Evolutionary conservation across 352 stramenopile species (phyloP), one percentile per base, ranked within the genome.

Genomic region (Phytophthora kernoviae): DNA sequence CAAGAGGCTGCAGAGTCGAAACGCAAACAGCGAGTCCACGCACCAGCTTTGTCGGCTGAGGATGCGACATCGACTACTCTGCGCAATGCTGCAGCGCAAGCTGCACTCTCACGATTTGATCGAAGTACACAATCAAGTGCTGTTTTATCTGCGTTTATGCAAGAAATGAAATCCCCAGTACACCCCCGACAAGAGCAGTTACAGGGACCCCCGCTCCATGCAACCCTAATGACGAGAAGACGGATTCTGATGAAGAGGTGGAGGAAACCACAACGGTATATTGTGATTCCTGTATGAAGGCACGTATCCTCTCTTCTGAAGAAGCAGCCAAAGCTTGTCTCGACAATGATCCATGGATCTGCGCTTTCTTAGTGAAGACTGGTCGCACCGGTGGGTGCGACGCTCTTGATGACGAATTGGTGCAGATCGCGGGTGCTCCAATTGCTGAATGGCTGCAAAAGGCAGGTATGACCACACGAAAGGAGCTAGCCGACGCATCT

Each of bases 251-350:
- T 9, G 81, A 89, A 0, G 75, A 84, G 5, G 39, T 88, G 3
- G 81, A 91, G 36, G 68, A 79, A 51, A 83, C 75, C 17, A 88
- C 70, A 5, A 94, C 87, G 0, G 79, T 93, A 12, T 89, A 91
- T 49, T 96, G 87, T 33, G 87, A 96, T 62, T 44, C 37, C n/a
- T 96, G 87, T 58, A 77, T 76, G 57, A 96, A 96, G 61, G 83
- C 81, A 5, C 84, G 87, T 6, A 88, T 93, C 17, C 46, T 96
- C 18, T 82, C 77, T 10, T 36, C 63, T 2, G 57, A 75, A 2
- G 80, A 93, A 64, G 75, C 69, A 6, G 48, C 26, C 22, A 53
- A 72, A 30, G 33, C 55, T 24, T 47, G 57, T 9, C 64, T 75
- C 15, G 49, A 79, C 9, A 59, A 68, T 8, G 58, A 73, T 15